Conservation (phyloP, 2,329 filamentous ascomycete species). For the Ophiostoma pallidulum region DNA sequence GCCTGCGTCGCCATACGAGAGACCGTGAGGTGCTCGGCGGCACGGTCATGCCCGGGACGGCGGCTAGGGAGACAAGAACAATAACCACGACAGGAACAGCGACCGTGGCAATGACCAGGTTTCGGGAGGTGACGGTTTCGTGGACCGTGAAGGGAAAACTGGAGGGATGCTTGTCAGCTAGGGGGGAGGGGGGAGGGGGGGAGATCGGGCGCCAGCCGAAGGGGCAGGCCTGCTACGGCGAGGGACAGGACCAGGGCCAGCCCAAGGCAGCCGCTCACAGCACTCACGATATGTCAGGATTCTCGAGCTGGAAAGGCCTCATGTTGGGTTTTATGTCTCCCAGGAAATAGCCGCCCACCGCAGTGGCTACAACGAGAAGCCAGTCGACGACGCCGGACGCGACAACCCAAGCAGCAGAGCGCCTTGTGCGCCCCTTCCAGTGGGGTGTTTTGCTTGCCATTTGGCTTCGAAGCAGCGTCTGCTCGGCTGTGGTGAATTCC, state of each 20-base stretch:
- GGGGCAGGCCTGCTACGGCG: too few species aligned
- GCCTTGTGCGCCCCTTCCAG: not conserved
- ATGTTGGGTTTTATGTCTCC: conserved; percentile 54
- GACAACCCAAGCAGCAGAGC: conserved; percentile 31
- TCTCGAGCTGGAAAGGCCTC: conserved; percentile 60
- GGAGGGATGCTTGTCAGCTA: not conserved
- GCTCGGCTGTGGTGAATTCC: not conserved
- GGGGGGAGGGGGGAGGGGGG: too few species aligned
- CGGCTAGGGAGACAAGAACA: conserved; percentile 54
- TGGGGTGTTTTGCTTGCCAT: conserved; percentile 25
- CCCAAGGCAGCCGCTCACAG: too few species aligned
- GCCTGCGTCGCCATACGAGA: conserved; percentile 66
- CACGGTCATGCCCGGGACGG: conserved; percentile 65
- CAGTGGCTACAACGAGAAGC: conserved; percentile 54
- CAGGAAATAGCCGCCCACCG: conserved; percentile 49
- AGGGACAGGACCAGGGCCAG: too few species aligned
- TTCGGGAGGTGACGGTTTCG: conserved; percentile 61
- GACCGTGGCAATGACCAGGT: conserved; percentile 55
- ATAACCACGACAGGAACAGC: conserved; percentile 59
- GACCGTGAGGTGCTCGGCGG: conserved; percentile 51
- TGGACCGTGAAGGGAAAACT: conserved; percentile 60
- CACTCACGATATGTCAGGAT: conserved; percentile 64
- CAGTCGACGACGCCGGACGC: conserved; percentile 66
- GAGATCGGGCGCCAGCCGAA: too few species aligned
- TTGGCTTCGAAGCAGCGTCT: conserved; percentile 10